Conservation (phyloP, 352 stramenopile genomes). For the Phytophthora palmivora region DNA sequence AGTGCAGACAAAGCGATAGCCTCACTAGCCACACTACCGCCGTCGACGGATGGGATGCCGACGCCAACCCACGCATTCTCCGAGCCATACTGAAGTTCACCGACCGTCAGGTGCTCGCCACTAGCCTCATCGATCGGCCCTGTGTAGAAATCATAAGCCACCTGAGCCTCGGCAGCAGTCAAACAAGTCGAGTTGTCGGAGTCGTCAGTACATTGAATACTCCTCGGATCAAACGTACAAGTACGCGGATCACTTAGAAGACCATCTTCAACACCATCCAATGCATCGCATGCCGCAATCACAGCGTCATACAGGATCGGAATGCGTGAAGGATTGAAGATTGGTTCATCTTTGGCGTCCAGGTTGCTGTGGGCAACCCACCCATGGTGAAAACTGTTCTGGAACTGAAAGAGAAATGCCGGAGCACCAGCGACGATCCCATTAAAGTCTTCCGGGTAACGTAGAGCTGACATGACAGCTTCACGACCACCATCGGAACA, state of each 20-base stretch:
- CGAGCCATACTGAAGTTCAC: constrained; percentile 39
- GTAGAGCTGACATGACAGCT: constrained; percentile 41
- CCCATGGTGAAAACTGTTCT: constrained; percentile 47
- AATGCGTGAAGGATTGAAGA: constrained; percentile 30
- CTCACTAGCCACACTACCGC: constrained; percentile 30
- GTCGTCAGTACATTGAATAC: background rate
- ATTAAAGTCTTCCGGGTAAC: constrained; percentile 44
- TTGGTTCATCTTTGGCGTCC: constrained; percentile 21
- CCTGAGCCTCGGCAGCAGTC: constrained; percentile 5
- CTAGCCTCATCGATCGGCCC: constrained; percentile 33
- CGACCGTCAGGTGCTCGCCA: constrained; percentile 41
- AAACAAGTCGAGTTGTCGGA: constrained; percentile 1
- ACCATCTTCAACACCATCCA: constrained; percentile 25
- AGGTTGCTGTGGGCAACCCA: constrained; percentile 37
- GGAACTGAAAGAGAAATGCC: constrained; percentile 40
- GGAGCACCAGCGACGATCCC: constrained; percentile 43
- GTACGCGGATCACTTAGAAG: constrained; percentile 3
- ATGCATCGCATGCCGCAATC: constrained; percentile 29
- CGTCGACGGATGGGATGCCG: constrained; percentile 30
- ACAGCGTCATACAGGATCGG: constrained; percentile 37
- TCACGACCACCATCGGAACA: constrained; percentile 47
- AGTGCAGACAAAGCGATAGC: constrained; percentile 36
- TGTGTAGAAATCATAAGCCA: constrained; percentile 38
- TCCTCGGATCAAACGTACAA: constrained; percentile 3
- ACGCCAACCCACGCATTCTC: constrained; percentile 44